phyloP scores from a whole-genome alignment of 805 yeast genomes.

The Millerozyma acaciae region DNA sequence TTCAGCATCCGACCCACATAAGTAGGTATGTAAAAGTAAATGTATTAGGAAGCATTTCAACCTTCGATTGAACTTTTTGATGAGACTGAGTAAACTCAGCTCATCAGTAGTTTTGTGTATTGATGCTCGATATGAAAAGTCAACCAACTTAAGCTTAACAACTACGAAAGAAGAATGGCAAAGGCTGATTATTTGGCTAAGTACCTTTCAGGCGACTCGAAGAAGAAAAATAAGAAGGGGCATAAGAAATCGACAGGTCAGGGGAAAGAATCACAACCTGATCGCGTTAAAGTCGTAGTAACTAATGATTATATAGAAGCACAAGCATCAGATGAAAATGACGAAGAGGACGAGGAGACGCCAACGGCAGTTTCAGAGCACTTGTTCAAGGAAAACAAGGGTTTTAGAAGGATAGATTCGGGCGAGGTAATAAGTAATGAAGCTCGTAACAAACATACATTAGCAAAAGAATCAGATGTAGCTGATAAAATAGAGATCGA shows the following conservation, averaged over 20 bases:
- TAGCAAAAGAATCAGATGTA: not conserved
- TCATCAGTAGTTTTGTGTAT: not conserved
- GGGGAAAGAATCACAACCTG: slow-evolving; percentile 2
- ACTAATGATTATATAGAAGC: slow-evolving; percentile 2
- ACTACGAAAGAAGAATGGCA: slow-evolving; percentile 2
- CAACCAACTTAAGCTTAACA: not conserved
- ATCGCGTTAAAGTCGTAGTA: slow-evolving; percentile 5
- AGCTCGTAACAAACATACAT: no score
- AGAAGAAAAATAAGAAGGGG: slow-evolving; percentile 16
- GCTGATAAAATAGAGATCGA: not conserved
- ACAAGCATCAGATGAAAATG: slow-evolving; percentile 6
- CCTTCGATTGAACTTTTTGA: not conserved
- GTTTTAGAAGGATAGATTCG: slow-evolving; percentile 36
- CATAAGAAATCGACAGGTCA: slow-evolving; percentile 2
- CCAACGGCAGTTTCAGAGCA: slow-evolving; percentile 21
- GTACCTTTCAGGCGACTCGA: slow-evolving; percentile 17
- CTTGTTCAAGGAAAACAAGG: slow-evolving; percentile 17
- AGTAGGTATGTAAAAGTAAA: slow-evolving; percentile 1
- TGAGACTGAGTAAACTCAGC: no score
- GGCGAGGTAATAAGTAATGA: slow-evolving; percentile 10
- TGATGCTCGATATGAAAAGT: no score
- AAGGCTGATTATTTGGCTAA: slow-evolving; percentile 32
- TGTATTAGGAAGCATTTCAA: not conserved
- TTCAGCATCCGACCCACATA: no score
- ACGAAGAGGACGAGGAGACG: slow-evolving; percentile 16